phyloP scores from a whole-genome alignment of 2,329 filamentous ascomycete genomes.

The Pestalotiopsis sp. region DNA sequence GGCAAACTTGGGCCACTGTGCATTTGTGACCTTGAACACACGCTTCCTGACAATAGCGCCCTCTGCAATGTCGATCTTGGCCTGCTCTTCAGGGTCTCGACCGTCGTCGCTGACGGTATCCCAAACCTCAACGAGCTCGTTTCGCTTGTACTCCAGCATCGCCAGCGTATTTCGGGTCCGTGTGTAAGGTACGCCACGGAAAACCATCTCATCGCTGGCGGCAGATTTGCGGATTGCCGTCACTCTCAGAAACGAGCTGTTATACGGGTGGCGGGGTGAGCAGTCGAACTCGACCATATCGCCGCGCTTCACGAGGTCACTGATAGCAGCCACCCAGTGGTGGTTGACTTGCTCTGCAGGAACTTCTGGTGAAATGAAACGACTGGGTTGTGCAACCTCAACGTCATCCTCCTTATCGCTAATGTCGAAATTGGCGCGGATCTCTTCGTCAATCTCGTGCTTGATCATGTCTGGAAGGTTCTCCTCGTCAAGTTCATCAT shows the following conservation, averaged over 20 bases:
- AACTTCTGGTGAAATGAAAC: neutral
- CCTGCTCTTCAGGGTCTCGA: constrained; percentile 34
- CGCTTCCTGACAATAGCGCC: constrained; percentile 42
- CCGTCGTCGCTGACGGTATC: constrained; percentile 40
- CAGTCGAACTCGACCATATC: constrained; percentile 6
- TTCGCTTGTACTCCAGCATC: constrained; percentile 37
- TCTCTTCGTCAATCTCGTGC: neutral
- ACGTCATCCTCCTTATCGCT: neutral
- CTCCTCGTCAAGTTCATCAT: neutral
- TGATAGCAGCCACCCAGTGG: neutral
- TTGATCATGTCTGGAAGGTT: neutral
- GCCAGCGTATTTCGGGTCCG: constrained; percentile 34
- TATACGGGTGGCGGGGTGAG: neutral
- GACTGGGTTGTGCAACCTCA: neutral
- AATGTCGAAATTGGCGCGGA: neutral
- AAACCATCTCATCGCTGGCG: constrained; percentile 22
- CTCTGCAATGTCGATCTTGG: constrained; percentile 44
- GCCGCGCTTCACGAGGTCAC: neutral
- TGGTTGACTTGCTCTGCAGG: neutral
- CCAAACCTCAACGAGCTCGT: constrained; percentile 48
- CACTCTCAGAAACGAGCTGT: constrained; percentile 19
- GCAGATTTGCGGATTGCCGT: constrained; percentile 6
- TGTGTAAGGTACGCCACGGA: constrained; percentile 41
- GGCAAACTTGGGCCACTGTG: constrained; percentile 43
- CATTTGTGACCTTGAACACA: constrained; percentile 58